Evolutionary conservation across 352 stramenopile species (phyloP).

Genomic region (Thalassiosira hispida): DNA sequence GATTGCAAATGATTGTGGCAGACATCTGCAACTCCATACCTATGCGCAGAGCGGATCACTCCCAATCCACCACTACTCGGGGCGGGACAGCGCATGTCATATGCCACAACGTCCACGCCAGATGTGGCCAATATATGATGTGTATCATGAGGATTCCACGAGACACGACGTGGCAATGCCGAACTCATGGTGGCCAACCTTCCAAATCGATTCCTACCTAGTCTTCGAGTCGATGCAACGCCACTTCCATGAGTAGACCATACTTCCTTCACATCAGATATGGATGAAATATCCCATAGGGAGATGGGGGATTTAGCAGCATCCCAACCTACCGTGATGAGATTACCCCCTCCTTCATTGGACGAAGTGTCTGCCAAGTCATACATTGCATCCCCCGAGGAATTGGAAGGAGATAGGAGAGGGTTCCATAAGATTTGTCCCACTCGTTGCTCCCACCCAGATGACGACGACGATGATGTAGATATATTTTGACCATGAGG

Average conservation of each 20-base stretch:
- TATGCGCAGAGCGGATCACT: constrained; percentile 59
- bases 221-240: background rate
- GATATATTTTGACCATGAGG: constrained; percentile 26
- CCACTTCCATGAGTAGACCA: constrained; percentile 28
- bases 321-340: constrained; percentile 56
- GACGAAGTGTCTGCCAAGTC: constrained; percentile 27
- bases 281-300: constrained; percentile 53
- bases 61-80: constrained; percentile 30
- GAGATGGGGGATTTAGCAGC: constrained; percentile 51
- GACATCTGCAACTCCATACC: constrained; percentile 85
- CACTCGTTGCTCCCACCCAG: constrained; percentile 50
- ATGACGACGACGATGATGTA: constrained; percentile 1
- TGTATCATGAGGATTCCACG: constrained; percentile 76
- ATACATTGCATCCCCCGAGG: constrained; percentile 27
- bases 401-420: constrained; percentile 25
- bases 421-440: constrained; percentile 59
- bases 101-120: constrained; percentile 46
- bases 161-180: constrained; percentile 54
- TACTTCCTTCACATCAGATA: constrained; percentile 54
- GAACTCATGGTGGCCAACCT: constrained; percentile 15
- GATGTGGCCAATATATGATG: constrained; percentile 48
- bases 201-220: background rate
- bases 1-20: constrained; percentile 99
- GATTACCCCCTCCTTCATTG: constrained; percentile 28
- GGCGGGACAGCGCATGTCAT: constrained; percentile 63